Percentiles rank a stretch among this genome's conserved stretches.
phyloP scores from a whole-genome alignment of 2,329 filamentous ascomycete species.

The Fusarium aywerte region DNA sequence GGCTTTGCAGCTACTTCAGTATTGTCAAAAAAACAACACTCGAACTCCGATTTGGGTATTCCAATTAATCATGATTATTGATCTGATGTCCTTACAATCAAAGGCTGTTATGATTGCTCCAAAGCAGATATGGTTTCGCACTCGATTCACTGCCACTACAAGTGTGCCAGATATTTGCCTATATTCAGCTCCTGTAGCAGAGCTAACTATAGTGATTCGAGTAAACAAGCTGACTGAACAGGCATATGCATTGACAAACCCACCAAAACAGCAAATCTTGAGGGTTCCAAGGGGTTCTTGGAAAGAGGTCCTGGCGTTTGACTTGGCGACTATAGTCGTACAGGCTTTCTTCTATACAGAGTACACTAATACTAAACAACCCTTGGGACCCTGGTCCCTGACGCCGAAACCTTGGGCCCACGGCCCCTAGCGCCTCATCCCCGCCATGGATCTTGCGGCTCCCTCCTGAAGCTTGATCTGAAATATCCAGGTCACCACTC shows the following conservation, averaged over 20 bases:
- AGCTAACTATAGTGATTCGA: constrained; percentile 12
- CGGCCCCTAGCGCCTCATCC: constrained; percentile 41
- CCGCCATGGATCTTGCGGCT: constrained; percentile 48
- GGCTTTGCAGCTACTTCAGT: constrained; percentile 9
- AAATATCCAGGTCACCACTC: constrained; percentile 38
- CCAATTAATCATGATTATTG: constrained; percentile 24
- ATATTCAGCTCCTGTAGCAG: background rate
- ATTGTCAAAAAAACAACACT: constrained; percentile 29
- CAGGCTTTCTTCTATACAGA: constrained; percentile 36
- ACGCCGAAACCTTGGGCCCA: constrained; percentile 36
- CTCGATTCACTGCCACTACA: constrained; percentile 17
- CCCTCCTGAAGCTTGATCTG: constrained; percentile 42
- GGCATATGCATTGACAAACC: constrained; percentile 19
- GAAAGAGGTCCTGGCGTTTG: constrained; percentile 38
- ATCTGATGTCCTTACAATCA: constrained; percentile 19
- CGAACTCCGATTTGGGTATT: constrained; percentile 25
- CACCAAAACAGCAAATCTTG: constrained; percentile 15
- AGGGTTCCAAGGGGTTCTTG: constrained; percentile 33
- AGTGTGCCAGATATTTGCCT: constrained; percentile 25
- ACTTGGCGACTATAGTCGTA: constrained; percentile 42
- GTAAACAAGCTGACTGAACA: constrained; percentile 12
- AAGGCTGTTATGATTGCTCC: constrained; percentile 20
- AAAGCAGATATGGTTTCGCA: constrained; percentile 37
- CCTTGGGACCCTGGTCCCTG: constrained; percentile 33
- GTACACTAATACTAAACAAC: constrained; percentile 37